These are phyloP conservation scores for Cotoneaster glaucophyllus DNA, from an alignment of 306 rosid species.

Conservation along the genomic window DNA sequence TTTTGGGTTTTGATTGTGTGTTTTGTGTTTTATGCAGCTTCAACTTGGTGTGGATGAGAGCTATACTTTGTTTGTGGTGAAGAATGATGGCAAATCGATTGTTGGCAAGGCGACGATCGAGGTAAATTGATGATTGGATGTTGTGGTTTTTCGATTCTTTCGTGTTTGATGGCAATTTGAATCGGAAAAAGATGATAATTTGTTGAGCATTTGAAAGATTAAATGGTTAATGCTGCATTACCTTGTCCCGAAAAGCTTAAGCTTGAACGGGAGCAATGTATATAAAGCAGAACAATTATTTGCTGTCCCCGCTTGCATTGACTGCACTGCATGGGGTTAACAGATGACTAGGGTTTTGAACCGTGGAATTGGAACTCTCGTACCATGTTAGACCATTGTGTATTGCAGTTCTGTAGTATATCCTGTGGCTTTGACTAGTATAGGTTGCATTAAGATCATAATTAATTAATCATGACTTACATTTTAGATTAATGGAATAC, in stretches of 20 bases:
- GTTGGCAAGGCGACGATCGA: conserved; percentile 56
- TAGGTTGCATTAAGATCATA: neutral
- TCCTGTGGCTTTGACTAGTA: neutral
- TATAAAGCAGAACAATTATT: neutral
- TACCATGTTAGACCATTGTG: neutral
- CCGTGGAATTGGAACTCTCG: neutral
- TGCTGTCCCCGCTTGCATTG: neutral
- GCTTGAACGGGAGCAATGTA: neutral
- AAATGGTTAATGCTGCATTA: neutral
- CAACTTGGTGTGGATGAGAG: conserved; percentile 94
- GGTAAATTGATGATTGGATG: conserved; percentile 31
- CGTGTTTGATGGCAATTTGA: neutral
- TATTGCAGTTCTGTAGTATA: neutral
- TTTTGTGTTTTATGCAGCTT: conserved; percentile 42
- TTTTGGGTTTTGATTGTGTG: conserved; percentile 17
- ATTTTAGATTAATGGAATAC: neutral
- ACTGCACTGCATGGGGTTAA: neutral
- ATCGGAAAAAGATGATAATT: neutral
- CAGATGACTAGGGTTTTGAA: neutral
- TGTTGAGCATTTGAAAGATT: neutral
- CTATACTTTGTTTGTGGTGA: conserved; percentile 55
- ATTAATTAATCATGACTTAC: neutral
- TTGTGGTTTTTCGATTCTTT: neutral
- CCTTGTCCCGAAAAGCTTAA: neutral
- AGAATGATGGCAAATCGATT: conserved; percentile 40